A percentile compares a stretch with the other conserved stretches of the same genome.
Evolutionary conservation across 345 rosid genomes (phyloP).

Genomic region (Gynandropsis gynandra): DNA sequence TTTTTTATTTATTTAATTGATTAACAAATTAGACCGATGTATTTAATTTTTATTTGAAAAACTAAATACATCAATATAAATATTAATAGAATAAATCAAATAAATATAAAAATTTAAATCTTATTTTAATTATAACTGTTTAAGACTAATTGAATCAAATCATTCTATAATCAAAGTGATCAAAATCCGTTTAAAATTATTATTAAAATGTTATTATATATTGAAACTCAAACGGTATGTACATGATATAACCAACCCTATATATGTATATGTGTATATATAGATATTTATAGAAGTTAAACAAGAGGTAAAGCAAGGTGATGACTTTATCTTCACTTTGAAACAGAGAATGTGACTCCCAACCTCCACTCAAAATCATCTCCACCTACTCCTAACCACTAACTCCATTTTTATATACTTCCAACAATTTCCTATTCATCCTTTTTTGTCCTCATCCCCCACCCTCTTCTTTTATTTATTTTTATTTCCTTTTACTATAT

Average conservation of each 20-base stretch:
- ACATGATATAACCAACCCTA: background rate
- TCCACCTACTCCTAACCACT: slow-evolving; percentile 72
- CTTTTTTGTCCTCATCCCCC: slow-evolving; percentile 1
- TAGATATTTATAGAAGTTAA: background rate
- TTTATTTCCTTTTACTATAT: background rate
- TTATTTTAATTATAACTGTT: no score
- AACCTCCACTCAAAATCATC: slow-evolving; percentile 40
- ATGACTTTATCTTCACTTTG: slow-evolving; percentile 20
- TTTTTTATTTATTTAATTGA: no score
- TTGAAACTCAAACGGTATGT: no score
- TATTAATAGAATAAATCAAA: no score
- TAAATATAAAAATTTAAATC: no score
- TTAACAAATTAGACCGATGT: no score
- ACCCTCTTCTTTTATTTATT: background rate
- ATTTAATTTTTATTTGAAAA: no score
- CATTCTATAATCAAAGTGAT: no score
- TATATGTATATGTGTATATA: background rate
- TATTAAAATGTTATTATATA: no score
- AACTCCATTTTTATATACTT: background rate
- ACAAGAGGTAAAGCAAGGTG: slow-evolving; percentile 24
- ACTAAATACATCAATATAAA: no score
- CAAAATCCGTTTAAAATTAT: no score
- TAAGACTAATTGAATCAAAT: no score
- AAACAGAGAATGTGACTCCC: slow-evolving; percentile 22
- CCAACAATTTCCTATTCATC: background rate